Conservation (phyloP, 2,329 filamentous ascomycete genomes). For the Sclerotinia subarctica region DNA sequence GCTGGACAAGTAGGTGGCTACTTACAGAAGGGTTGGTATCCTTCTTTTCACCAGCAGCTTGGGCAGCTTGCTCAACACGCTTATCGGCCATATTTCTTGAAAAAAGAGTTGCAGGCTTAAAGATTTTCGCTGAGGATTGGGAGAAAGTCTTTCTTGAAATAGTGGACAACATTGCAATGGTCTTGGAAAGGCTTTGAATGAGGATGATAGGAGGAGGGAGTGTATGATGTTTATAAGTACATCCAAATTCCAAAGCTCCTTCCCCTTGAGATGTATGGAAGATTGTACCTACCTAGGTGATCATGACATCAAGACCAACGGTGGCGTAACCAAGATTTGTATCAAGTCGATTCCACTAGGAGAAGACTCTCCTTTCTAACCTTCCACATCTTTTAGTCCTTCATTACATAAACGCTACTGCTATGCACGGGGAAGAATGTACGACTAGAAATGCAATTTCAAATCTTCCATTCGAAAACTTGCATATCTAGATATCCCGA, state of each 20-base stretch:
- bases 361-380: background rate
- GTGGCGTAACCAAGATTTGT: background rate
- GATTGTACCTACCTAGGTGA: background rate
- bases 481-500: background rate
- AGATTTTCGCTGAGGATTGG: background rate
- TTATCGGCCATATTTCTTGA: conserved; percentile 7
- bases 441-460: background rate
- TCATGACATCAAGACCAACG: conserved; percentile 6
- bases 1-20: background rate
- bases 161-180: background rate
- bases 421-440: background rate
- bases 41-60: conserved; percentile 7
- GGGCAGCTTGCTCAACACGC: background rate
- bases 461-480: background rate
- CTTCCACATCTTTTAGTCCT: background rate
- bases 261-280: background rate
- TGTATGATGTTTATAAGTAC: background rate
- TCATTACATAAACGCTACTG: background rate
- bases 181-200: no score
- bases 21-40: conserved; percentile 4
- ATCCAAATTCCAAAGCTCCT: background rate
- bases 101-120: background rate
- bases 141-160: conserved; percentile 6
- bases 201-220: background rate
- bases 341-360: background rate